phyloP scores from a whole-genome alignment of 495 filamentous ascomycete genomes.

The Annulohypoxylon maeteangense region DNA sequence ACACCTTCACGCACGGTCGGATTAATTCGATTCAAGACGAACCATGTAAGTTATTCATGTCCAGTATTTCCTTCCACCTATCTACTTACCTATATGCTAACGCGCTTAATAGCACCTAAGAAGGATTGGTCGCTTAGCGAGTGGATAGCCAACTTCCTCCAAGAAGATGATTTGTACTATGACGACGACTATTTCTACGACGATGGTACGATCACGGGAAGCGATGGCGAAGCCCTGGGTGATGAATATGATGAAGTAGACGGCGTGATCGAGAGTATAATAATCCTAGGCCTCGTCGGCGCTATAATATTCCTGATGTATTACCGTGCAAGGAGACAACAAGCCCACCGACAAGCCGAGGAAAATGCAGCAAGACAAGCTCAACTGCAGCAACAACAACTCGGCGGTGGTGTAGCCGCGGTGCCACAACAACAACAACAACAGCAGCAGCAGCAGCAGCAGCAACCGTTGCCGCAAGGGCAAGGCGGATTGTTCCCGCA shows the following conservation, averaged over 20 bases:
- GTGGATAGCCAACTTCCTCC: constrained; percentile 85
- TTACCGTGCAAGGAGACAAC: constrained; percentile 81
- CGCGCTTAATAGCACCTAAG: constrained; percentile 61
- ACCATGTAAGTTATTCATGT: constrained; percentile 68
- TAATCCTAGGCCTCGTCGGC: constrained; percentile 82
- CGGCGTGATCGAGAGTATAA: constrained; percentile 80
- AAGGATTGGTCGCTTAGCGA: constrained; percentile 81
- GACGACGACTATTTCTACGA: constrained; percentile 66
- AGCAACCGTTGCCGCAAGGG: constrained; percentile 45
- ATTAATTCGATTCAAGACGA: constrained; percentile 92
- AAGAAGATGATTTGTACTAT: constrained; percentile 75
- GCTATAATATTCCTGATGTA: constrained; percentile 81
- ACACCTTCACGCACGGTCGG: constrained; percentile 85
- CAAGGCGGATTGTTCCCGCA: constrained; percentile 77
- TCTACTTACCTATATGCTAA: constrained; percentile 20
- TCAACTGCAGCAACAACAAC: constrained; percentile 46
- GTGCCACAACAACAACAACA: constrained; percentile 23
- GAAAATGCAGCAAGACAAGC: constrained; percentile 52
- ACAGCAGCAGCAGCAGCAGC: constrained; percentile 29
- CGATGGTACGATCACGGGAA: constrained; percentile 58
- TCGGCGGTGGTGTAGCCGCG: constrained; percentile 20
- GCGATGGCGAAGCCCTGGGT: constrained; percentile 60
- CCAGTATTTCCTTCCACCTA: neutral
- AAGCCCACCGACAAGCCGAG: constrained; percentile 55
- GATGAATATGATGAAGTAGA: constrained; percentile 69